Evolutionary conservation across 1,284 basidiomycete species (phyloP).

Genomic region (Apiotrichum gracile): DNA sequence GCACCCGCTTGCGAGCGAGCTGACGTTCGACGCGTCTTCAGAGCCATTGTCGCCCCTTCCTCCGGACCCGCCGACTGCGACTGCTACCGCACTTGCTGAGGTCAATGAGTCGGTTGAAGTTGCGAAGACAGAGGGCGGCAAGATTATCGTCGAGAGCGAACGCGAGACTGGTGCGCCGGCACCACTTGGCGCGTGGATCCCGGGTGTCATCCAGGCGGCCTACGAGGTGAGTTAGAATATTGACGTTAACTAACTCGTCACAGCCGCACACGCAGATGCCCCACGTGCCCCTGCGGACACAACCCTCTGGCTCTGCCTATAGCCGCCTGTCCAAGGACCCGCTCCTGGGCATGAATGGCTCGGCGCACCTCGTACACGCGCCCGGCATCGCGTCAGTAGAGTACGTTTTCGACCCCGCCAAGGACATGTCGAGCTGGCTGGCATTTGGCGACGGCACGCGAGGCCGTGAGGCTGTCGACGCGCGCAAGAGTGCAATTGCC

Average conservation of each 20-base stretch:
- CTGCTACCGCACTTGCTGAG: conserved; percentile 1
- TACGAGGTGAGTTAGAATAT: conserved; percentile 35
- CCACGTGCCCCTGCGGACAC: conserved; percentile 40
- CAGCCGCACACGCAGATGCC: conserved; percentile 45
- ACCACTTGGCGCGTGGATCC: conserved; percentile 21
- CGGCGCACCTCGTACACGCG: not conserved
- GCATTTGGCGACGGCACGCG: conserved; percentile 11
- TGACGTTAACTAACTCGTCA: not conserved
- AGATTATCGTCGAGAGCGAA: conserved; percentile 24
- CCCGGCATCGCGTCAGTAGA: conserved; percentile 40
- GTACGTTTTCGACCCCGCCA: conserved; percentile 31
- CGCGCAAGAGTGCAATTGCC: conserved; percentile 17
- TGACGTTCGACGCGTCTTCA: conserved; percentile 11
- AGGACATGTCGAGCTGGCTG: conserved; percentile 1
- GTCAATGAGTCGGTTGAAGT: conserved; percentile 1
- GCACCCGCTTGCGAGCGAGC: conserved; percentile 15
- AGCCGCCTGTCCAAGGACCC: conserved; percentile 31
- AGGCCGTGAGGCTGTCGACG: conserved; percentile 14
- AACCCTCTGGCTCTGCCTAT: conserved; percentile 26
- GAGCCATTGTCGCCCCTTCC: conserved; percentile 15
- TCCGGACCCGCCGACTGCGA: conserved; percentile 4
- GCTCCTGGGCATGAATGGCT: conserved; percentile 17
- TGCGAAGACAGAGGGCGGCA: conserved; percentile 11
- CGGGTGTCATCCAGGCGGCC: conserved; percentile 29
- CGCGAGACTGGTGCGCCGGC: conserved; percentile 15